phyloP scores from a whole-genome alignment of 129 eudicot species.

The Ambrosia artemisiifolia region DNA sequence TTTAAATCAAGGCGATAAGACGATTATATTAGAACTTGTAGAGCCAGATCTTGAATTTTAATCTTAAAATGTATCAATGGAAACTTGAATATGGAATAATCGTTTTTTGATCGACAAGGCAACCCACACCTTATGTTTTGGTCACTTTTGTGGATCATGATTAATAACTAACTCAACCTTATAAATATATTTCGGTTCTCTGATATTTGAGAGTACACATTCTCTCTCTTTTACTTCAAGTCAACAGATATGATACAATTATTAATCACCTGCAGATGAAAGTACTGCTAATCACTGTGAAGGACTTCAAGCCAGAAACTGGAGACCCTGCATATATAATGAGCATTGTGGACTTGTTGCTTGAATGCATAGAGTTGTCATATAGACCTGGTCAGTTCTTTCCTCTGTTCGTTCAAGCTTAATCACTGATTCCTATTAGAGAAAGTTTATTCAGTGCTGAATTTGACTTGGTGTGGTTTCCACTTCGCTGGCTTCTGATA shows the following conservation, averaged over 20 bases:
- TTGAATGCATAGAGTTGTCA: constrained; percentile 88
- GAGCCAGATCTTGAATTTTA: too few species aligned
- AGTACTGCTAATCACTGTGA: constrained; percentile 81
- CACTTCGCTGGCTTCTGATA: too few species aligned
- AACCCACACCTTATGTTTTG: too few species aligned
- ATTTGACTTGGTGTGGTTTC: too few species aligned
- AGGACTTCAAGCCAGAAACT: constrained; percentile 72
- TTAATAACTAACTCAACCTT: too few species aligned
- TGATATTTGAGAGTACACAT: background rate
- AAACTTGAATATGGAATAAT: too few species aligned
- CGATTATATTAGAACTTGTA: too few species aligned
- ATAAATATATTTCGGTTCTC: too few species aligned
- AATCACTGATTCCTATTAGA: background rate
- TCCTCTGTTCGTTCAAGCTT: background rate
- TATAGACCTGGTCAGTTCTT: constrained; percentile 73
- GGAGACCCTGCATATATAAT: constrained; percentile 94
- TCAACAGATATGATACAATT: constrained; percentile 17
- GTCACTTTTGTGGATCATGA: too few species aligned
- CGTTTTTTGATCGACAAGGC: too few species aligned
- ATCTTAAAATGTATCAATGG: too few species aligned
- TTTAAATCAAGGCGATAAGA: too few species aligned
- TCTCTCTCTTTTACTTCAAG: background rate
- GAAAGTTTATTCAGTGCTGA: background rate
- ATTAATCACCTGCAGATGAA: constrained; percentile 55
- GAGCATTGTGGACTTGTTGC: constrained; percentile 94